A percentile compares a stretch with the other conserved stretches of the same genome.
Evolutionary conservation across 768 basidiomycete species (phyloP).

Genomic region (Rhodotorula paludigena): DNA sequence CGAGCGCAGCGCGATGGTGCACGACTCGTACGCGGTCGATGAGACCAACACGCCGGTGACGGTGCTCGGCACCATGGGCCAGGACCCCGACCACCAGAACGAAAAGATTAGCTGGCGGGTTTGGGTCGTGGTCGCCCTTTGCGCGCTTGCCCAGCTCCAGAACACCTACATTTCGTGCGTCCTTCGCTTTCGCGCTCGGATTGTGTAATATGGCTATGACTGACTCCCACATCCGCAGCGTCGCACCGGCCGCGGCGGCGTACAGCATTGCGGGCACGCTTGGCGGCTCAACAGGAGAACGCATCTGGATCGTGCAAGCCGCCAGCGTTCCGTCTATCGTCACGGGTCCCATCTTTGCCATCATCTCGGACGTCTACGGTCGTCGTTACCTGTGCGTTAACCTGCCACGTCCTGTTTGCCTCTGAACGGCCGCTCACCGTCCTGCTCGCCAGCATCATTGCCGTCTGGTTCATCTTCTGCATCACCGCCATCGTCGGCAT

Average conservation of each 20-base stretch:
- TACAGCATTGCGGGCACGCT: constrained; percentile 2
- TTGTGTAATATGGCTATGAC: too few species aligned
- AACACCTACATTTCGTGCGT: constrained; percentile 10
- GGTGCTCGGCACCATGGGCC: constrained; percentile 13
- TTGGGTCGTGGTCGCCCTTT: not conserved
- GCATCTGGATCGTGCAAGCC: constrained; percentile 20
- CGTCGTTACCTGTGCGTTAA: constrained; percentile 1
- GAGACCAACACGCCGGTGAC: not conserved
- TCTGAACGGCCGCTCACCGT: not conserved
- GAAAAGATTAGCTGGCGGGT: not conserved
- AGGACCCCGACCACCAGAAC: constrained; percentile 10
- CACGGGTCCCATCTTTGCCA: constrained; percentile 7
- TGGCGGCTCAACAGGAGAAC: not conserved
- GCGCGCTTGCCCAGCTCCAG: not conserved
- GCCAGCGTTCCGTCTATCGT: constrained; percentile 2
- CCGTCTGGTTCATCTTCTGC: constrained; percentile 5
- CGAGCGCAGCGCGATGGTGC: not conserved
- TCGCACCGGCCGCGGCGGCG: constrained; percentile 6
- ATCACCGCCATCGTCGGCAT: constrained; percentile 6
- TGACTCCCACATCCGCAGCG: not conserved
- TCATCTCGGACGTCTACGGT: constrained; percentile 12
- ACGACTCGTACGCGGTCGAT: constrained; percentile 17
- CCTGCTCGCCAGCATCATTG: not conserved
- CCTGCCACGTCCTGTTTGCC: not conserved
- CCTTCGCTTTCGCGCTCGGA: not conserved